These are phyloP conservation scores for Microsporum audouinii DNA, from an alignment of 2,329 filamentous ascomycete species.

Conservation along the genomic window DNA sequence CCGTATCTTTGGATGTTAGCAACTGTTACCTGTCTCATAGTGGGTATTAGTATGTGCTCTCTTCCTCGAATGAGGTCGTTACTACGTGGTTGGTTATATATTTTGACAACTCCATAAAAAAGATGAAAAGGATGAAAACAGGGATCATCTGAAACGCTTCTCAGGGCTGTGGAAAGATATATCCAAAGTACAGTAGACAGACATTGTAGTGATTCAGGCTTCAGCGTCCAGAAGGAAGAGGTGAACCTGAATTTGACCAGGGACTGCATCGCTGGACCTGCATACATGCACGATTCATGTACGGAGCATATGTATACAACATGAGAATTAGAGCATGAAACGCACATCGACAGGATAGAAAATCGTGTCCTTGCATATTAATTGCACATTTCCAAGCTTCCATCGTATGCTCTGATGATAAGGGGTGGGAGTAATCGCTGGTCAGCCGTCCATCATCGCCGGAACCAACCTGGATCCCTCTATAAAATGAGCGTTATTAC, in stretches of 20 bases:
- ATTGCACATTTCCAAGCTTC: background rate
- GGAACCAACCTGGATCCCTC: background rate
- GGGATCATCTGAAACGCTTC: no score
- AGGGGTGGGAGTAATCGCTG: background rate
- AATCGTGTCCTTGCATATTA: background rate
- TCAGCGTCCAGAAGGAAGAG: no score
- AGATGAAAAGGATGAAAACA: no score
- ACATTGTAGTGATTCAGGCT: no score
- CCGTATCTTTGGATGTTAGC: no score
- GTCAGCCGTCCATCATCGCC: background rate
- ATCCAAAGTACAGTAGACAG: no score
- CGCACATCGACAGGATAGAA: background rate
- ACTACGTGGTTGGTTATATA: no score
- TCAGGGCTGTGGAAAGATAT: no score
- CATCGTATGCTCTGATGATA: background rate
- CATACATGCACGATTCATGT: background rate
- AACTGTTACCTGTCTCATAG: no score
- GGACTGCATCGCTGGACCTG: background rate
- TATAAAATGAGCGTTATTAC: background rate
- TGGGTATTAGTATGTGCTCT: no score
- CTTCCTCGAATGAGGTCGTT: no score
- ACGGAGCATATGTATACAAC: slow-evolving; percentile 3
- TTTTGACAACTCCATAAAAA: no score
- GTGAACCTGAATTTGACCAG: background rate
- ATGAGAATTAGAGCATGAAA: background rate